phyloP scores from a whole-genome alignment of 2,329 filamentous ascomycete species.

The Aspergillus texensis region DNA sequence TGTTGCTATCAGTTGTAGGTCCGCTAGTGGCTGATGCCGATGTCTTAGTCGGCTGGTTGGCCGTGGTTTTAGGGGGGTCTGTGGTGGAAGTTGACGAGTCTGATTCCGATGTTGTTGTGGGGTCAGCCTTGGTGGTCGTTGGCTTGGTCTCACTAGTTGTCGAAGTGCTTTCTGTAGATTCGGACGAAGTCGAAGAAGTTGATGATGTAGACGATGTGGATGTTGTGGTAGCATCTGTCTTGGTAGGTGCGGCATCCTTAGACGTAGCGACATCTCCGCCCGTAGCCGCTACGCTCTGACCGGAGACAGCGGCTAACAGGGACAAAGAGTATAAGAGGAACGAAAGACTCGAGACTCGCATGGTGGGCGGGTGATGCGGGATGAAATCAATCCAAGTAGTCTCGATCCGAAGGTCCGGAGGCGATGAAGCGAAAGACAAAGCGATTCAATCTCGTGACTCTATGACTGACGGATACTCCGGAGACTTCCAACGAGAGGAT shows the following conservation, averaged over 20 bases:
- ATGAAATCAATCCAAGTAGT: slow-evolving; percentile 2
- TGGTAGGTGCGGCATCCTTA: slow-evolving; percentile 16
- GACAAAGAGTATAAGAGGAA: slow-evolving; percentile 37
- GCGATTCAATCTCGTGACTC: slow-evolving; percentile 3
- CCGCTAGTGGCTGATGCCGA: slow-evolving; percentile 8
- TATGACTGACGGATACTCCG: neutral
- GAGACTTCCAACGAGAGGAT: neutral
- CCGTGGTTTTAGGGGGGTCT: slow-evolving; percentile 16
- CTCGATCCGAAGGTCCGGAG: slow-evolving; percentile 5
- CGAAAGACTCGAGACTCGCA: slow-evolving; percentile 36
- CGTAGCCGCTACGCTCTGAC: slow-evolving; percentile 28
- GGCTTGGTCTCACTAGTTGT: slow-evolving; percentile 15
- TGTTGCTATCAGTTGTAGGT: slow-evolving; percentile 11
- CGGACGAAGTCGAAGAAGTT: neutral
- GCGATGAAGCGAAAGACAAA: slow-evolving; percentile 4
- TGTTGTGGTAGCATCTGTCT: slow-evolving; percentile 20
- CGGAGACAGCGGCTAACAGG: slow-evolving; percentile 33
- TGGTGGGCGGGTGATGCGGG: slow-evolving; percentile 21
- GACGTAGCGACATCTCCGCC: slow-evolving; percentile 21
- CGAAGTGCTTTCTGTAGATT: slow-evolving; percentile 12
- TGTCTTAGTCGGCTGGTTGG: slow-evolving; percentile 15
- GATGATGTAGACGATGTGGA: slow-evolving; percentile 24
- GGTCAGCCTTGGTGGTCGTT: slow-evolving; percentile 7
- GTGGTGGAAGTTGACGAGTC: slow-evolving; percentile 18
- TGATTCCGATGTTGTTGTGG: slow-evolving; percentile 2